These are phyloP conservation scores for Sporothrix variecibatus DNA, from an alignment of 2,329 filamentous ascomycete species.

Conservation along the genomic window DNA sequence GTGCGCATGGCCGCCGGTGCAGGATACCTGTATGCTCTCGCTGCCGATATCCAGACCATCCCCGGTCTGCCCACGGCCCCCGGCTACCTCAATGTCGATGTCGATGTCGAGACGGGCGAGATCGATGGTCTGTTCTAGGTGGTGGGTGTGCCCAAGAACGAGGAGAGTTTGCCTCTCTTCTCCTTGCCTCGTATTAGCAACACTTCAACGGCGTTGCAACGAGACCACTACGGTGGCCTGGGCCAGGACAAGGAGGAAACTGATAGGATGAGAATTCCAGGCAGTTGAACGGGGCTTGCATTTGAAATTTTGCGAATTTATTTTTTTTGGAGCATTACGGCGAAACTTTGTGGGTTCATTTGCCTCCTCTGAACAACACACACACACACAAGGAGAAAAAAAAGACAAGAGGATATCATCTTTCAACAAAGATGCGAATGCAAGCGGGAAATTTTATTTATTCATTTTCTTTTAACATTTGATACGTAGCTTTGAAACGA, in stretches of 20 bases:
- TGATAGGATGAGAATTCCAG: neutral
- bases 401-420: constrained; percentile 20
- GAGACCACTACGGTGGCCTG: neutral
- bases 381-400: neutral
- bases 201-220: constrained; percentile 31
- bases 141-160: neutral
- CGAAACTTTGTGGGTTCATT: constrained; percentile 19
- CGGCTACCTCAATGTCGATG: constrained; percentile 92
- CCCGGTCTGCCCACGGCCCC: constrained; percentile 92
- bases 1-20: constrained; percentile 92
- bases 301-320: neutral
- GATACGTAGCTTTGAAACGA: neutral
- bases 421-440: constrained; percentile 32
- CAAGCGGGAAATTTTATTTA: neutral
- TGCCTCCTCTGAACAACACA: neutral
- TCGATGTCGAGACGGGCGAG: constrained; percentile 78
- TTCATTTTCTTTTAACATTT: neutral
- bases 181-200: constrained; percentile 19
- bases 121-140: constrained; percentile 84
- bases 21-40: constrained; percentile 91
- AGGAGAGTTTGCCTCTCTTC: neutral
- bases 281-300: constrained; percentile 6
- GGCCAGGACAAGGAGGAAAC: neutral
- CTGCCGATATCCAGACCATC: constrained; percentile 97
- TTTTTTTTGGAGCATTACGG: constrained; percentile 23